These are phyloP conservation scores for Rhodotorula sp. DNA, from an alignment of 1,284 basidiomycete species.

Conservation along the genomic window DNA sequence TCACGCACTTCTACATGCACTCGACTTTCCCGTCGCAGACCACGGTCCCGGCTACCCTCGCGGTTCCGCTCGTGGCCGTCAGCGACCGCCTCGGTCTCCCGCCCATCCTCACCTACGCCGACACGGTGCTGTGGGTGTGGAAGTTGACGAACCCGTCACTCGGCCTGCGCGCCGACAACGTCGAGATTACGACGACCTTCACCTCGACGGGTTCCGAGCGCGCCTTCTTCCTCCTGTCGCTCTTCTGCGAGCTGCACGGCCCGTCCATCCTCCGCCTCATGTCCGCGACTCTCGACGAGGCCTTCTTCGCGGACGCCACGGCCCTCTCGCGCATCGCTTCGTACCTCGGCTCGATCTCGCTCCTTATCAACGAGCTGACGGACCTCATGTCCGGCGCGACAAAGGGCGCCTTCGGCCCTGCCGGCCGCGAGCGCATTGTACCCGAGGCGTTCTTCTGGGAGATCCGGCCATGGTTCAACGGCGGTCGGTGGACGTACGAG, in stretches of 20 bases:
- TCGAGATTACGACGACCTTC: slow-evolving; percentile 70
- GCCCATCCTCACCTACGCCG: slow-evolving; percentile 88
- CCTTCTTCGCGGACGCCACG: slow-evolving; percentile 80
- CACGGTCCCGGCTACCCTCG: slow-evolving; percentile 69
- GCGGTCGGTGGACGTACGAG: slow-evolving; percentile 80
- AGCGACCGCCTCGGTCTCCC: slow-evolving; percentile 77
- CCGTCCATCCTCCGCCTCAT: slow-evolving; percentile 82
- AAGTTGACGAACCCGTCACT: slow-evolving; percentile 46
- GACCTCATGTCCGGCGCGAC: slow-evolving; percentile 67
- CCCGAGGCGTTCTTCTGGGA: slow-evolving; percentile 79
- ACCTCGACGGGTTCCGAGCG: slow-evolving; percentile 80
- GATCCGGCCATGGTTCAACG: slow-evolving; percentile 90
- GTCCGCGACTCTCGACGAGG: slow-evolving; percentile 85
- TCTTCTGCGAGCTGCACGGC: slow-evolving; percentile 88
- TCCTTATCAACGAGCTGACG: slow-evolving; percentile 67
- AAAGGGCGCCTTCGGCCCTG: slow-evolving; percentile 59
- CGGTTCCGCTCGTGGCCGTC: slow-evolving; percentile 76
- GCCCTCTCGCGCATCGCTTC: slow-evolving; percentile 69
- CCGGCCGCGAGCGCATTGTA: slow-evolving; percentile 50
- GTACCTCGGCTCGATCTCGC: slow-evolving; percentile 68
- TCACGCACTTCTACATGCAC: slow-evolving; percentile 87
- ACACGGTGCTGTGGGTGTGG: slow-evolving; percentile 94
- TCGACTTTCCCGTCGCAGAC: slow-evolving; percentile 60
- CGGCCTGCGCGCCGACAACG: slow-evolving; percentile 54
- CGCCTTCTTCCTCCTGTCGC: slow-evolving; percentile 84